A percentile compares a stretch with the other conserved stretches of the same genome.
These are phyloP conservation scores for Axilococcus clingmanii DNA, from an alignment of 139 green algal species.

Conservation along the genomic window DNA sequence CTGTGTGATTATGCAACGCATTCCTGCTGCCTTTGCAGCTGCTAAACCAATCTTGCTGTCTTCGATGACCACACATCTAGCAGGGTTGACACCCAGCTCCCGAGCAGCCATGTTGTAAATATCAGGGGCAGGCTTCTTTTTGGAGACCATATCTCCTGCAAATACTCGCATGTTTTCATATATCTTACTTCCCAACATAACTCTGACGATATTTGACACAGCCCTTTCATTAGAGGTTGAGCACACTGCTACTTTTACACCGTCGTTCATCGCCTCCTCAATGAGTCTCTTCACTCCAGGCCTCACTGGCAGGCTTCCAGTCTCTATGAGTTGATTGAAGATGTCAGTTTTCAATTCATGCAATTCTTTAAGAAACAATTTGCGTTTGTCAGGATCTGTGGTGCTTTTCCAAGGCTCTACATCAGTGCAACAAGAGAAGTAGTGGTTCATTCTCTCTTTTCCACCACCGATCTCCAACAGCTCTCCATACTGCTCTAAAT, in stretches of 20 bases:
- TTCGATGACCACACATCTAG: conserved; percentile 86
- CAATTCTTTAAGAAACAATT: conserved; percentile 72
- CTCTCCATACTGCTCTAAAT: conserved; percentile 84
- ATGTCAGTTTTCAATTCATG: conserved; percentile 92
- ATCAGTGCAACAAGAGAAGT: conserved; percentile 62
- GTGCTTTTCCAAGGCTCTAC: conserved; percentile 15
- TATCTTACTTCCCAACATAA: conserved; percentile 63
- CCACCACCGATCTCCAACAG: conserved; percentile 93
- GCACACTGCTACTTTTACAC: conserved; percentile 93
- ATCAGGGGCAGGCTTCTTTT: conserved; percentile 95
- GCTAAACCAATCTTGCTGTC: conserved; percentile 84
- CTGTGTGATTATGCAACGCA: conserved; percentile 74
- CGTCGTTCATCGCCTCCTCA: conserved; percentile 69
- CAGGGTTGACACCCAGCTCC: conserved; percentile 60
- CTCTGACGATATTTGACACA: conserved; percentile 84
- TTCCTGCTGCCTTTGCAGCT: conserved; percentile 89
- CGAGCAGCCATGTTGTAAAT: conserved; percentile 90
- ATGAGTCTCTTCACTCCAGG: conserved; percentile 78
- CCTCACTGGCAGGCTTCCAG: conserved; percentile 74
- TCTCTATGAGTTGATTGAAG: conserved; percentile 91
- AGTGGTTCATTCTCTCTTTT: conserved; percentile 97
- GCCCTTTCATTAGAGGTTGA: conserved; percentile 95
- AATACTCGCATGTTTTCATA: conserved; percentile 74
- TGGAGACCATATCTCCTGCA: conserved; percentile 74
- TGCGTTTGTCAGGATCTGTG: conserved; percentile 32